phyloP scores from a whole-genome alignment of 441 rosid genomes.

The Dalechampia spathulata region DNA sequence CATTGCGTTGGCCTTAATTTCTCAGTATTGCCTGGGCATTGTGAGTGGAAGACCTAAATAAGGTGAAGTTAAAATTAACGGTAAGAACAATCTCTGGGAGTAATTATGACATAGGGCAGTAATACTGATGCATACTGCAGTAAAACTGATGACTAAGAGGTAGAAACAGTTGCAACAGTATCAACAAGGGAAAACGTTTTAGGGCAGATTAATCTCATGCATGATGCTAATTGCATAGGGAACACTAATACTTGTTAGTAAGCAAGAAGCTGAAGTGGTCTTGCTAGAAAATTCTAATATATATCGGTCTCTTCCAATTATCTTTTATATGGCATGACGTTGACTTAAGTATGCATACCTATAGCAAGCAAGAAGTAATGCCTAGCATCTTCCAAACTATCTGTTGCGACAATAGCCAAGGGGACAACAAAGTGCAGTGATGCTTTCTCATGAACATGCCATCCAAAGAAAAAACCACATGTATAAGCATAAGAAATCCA shows the following conservation, averaged over 20 bases:
- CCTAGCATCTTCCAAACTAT: conserved; percentile 73
- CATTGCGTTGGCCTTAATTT: no score
- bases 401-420: conserved; percentile 60
- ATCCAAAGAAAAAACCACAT: conserved; percentile 85
- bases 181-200: no score
- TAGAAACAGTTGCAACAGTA: no score
- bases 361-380: conserved; percentile 74
- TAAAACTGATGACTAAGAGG: no score
- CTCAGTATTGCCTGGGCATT: background rate
- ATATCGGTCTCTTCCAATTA: no score
- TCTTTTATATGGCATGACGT: no score
- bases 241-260: no score
- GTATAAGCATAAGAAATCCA: conserved; percentile 82
- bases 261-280: no score
- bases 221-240: background rate
- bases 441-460: conserved; percentile 99
- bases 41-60: background rate
- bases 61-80: background rate
- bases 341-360: conserved; percentile 35
- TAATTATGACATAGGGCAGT: background rate
- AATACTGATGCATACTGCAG: background rate
- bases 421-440: conserved; percentile 85
- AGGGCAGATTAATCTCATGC: no score
- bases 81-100: background rate
- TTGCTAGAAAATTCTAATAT: no score